Evolutionary conservation across 2,329 filamentous ascomycete species (phyloP), one percentile per base, ranked within the genome.

Genomic region (Fusarium falciforme): DNA sequence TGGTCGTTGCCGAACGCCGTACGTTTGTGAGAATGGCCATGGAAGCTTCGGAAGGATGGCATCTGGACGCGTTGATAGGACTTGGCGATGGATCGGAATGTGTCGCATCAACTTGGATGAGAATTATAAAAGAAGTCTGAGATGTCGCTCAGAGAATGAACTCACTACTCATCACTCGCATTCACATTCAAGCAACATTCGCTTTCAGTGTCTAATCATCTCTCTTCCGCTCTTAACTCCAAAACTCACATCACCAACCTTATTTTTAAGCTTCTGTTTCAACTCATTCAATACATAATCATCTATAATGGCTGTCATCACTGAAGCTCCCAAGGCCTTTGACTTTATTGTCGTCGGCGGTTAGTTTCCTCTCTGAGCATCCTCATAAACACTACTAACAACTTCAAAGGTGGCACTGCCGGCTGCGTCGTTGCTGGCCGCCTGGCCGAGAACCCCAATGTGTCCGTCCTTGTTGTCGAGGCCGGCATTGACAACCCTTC

Each of bases 401-500:
- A 11, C 8, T 25, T 17, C 6, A 8, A 38, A 58, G 69, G 82
- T n/a, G 82, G 82, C 9, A 82, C 81, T 2, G 81, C 81, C 5
- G 81, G 82, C 31, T 80, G 82, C 44, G 78, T 80, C n/a, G 78
- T 83, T 12, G 82, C 82, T 1, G 80, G 80, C 8, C 80, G 82
- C 11, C 79, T 84, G 1, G 82, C 80, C 14, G 81, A 84, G 62
- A 79, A 81, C 67, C 77, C 78, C 22, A 72, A 79, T 12, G 85
- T 87, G 35, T 81, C 78, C 16, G 74, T 88, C 38, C 81, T 88
- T 6, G 76, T 89, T 25, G 78, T 88, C 62, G 87, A 89, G 74
- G 87, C 86, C 7, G 87, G 86, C 12, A 80, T 82, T 25, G 82
- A 83, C 67, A 87, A 89, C 74, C 84, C 89, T 0, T 79, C 83